A percentile compares a stretch with the other conserved stretches of the same genome.
phyloP scores from a whole-genome alignment of 2,329 filamentous ascomycete genomes.

The Talaromyces albobiverticillius region DNA sequence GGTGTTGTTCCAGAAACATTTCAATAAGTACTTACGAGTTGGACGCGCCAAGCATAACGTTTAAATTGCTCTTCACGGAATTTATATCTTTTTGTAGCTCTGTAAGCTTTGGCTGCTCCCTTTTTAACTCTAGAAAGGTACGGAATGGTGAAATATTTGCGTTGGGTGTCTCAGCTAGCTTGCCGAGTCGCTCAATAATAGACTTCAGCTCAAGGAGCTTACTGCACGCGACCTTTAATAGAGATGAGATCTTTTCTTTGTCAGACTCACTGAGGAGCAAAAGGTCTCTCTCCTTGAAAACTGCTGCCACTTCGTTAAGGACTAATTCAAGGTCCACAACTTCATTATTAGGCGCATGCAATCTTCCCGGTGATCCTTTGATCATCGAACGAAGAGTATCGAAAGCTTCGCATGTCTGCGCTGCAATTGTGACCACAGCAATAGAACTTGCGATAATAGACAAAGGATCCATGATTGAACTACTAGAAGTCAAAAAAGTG shows the following conservation, averaged over 20 bases:
- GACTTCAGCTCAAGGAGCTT: too few species aligned
- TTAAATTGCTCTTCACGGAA: not conserved
- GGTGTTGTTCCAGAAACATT: too few species aligned
- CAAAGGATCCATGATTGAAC: too few species aligned
- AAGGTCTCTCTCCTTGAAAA: not conserved
- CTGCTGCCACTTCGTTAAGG: not conserved
- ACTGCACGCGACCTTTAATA: too few species aligned
- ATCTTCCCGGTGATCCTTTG: not conserved
- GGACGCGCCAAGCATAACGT: not conserved
- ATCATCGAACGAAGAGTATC: not conserved
- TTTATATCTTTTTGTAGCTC: not conserved
- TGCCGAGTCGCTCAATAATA: too few species aligned
- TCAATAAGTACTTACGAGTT: too few species aligned
- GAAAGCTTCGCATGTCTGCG: not conserved
- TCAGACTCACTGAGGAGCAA: not conserved
- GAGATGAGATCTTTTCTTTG: not conserved
- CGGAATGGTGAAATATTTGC: not conserved
- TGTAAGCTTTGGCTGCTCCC: not conserved
- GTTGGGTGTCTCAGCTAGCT: too few species aligned
- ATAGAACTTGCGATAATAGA: too few species aligned
- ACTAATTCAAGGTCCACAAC: not conserved
- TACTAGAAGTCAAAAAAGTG: too few species aligned
- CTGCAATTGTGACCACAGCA: too few species aligned
- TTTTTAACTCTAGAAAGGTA: not conserved
- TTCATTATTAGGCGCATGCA: not conserved